Conservation (phyloP, 1,284 basidiomycete species). For the Garcileccinum viscosum region DNA sequence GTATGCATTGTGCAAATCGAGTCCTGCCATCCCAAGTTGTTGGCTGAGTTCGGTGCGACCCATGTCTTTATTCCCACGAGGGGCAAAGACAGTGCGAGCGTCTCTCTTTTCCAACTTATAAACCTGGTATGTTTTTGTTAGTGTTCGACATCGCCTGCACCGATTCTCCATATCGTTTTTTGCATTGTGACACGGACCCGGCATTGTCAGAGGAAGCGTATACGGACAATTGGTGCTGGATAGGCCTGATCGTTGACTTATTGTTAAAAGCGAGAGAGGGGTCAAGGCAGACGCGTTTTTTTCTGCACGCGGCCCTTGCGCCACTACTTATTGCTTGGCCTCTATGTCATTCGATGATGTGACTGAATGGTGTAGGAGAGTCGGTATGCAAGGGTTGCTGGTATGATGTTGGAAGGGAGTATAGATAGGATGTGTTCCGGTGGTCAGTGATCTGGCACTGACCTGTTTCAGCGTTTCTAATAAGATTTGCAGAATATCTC, state of each 20-base stretch:
- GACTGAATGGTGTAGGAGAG: constrained; percentile 47
- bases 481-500: constrained; percentile 55
- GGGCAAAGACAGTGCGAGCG: neutral
- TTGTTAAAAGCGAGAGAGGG: neutral
- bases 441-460: constrained; percentile 35
- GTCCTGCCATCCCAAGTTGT: neutral
- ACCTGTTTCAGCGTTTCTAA: neutral
- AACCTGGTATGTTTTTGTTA: neutral
- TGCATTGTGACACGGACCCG: neutral
- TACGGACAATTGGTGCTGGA: too few relatives aligned
- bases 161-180: neutral
- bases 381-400: constrained; percentile 51
- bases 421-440: constrained; percentile 47
- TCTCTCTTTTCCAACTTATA: neutral
- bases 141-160: neutral
- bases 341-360: neutral
- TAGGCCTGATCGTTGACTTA: too few relatives aligned
- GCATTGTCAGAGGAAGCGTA: neutral
- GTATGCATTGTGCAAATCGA: neutral
- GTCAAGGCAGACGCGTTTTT: neutral
- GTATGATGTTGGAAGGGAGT: constrained; percentile 44
- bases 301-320: too few relatives aligned
- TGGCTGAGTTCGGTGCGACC: neutral
- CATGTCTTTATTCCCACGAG: neutral
- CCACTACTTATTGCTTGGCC: too few relatives aligned